Evolutionary conservation across 140 eudicot genomes (phyloP), one percentile per base, ranked within the genome.

Genomic region (Anethum foeniculum): DNA sequence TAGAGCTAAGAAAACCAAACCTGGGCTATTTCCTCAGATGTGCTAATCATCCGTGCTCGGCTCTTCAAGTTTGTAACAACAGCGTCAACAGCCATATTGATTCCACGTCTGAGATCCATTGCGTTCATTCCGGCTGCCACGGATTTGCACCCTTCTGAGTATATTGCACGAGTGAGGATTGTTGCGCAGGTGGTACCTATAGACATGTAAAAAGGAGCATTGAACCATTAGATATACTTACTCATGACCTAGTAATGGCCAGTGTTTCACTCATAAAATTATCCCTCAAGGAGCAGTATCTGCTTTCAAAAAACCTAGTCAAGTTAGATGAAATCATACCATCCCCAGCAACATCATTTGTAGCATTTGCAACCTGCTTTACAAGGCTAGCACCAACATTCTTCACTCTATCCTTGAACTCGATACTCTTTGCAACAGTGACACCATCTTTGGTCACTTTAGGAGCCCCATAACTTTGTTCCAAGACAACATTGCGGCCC

Each of bases 91-190:
- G 91, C 91, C 93, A 87, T 89, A 47, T 87, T 81, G 76, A 87
- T 89, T 15, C 93, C 93, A 73, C 93, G 89, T 82, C 93, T 85
- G 76, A 89, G 91, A 84, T 93, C 96, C 97, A 93, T 93, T 30
- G 97, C 97, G 28, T 91, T 93, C 96, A 93, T 89, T 79, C 97
- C 97, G 77, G 96, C 96, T 60, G 94, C 92, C 48, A 91, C 94
- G 14, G 96, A 93, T 85, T 91, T 93, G 88, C 92, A 91, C 18
- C 97, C 96, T 85, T 93, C 96, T 7, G 92, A 38, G 52, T 81
- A 93, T 60, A 91, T 93, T n/a, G 96, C 96, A 47, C 93, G 91
- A 0, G 97, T 89, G 75, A 93, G 96, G 76, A 93, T 87, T 6
- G 96, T 93, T 11, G 97, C 96, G 49, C 97, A 91, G 2, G 97